Evolutionary conservation across 164 flowering plant species (phyloP).

Genomic region (Macadamia integrifolia): DNA sequence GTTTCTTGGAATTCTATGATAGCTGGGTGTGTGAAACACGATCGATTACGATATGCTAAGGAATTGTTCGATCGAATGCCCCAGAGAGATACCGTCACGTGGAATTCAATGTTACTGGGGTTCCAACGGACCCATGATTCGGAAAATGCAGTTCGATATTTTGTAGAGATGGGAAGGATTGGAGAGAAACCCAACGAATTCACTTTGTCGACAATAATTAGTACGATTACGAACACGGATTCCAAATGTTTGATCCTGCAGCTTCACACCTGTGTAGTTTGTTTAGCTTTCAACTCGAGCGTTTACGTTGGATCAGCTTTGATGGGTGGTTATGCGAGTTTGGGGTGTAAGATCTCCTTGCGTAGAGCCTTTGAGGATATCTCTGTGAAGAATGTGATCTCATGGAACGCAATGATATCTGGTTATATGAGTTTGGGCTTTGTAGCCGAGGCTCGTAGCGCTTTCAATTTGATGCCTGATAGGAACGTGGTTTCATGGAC

Average conservation of each 20-base stretch:
- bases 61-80: slow-evolving; percentile 65
- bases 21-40: slow-evolving; percentile 17
- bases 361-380: slow-evolving; percentile 43
- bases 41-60: slow-evolving; percentile 27
- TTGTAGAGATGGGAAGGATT: slow-evolving; percentile 30
- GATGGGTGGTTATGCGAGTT: slow-evolving; percentile 38
- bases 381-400: slow-evolving; percentile 26
- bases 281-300: slow-evolving; percentile 28
- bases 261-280: slow-evolving; percentile 39
- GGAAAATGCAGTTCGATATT: slow-evolving; percentile 17
- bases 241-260: slow-evolving; percentile 39
- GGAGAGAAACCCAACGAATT: slow-evolving; percentile 38
- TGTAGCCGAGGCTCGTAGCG: slow-evolving; percentile 26
- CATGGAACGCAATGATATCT: slow-evolving; percentile 47
- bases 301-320: slow-evolving; percentile 50
- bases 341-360: slow-evolving; percentile 26
- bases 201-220: slow-evolving; percentile 40
- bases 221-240: slow-evolving; percentile 18
- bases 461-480: slow-evolving; percentile 41
- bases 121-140: slow-evolving; percentile 25
- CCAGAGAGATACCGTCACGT: slow-evolving; percentile 45
- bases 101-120: slow-evolving; percentile 53
- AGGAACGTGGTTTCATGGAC: slow-evolving; percentile 53
- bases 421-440: slow-evolving; percentile 48
- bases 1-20: slow-evolving; percentile 50